A percentile compares a stretch with the other conserved stretches of the same genome.
Evolutionary conservation across 2,329 filamentous ascomycete species (phyloP).

Genomic region (Trichoderma sp.): DNA sequence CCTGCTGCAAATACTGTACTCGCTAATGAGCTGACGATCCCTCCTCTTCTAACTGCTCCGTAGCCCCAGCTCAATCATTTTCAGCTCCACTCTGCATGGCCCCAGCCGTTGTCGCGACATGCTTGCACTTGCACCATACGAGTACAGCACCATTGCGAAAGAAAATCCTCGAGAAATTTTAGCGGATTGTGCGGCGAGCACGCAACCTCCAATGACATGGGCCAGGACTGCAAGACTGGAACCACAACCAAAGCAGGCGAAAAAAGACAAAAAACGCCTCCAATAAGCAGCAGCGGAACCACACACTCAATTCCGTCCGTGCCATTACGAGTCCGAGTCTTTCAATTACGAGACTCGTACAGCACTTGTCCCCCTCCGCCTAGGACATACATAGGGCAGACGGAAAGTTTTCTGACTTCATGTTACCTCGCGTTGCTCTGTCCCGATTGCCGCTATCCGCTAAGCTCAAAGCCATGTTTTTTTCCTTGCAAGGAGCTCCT

Average conservation of each 20-base stretch:
- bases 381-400: neutral
- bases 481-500: constrained; percentile 3
- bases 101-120: neutral
- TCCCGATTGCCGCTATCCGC: neutral
- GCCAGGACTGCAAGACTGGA: neutral
- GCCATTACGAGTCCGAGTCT: neutral
- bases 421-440: neutral
- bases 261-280: neutral
- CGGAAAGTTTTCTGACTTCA: neutral
- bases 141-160: neutral
- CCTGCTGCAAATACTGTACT: neutral
- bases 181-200: constrained; percentile 7
- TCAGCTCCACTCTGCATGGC: constrained; percentile 1
- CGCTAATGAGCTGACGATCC: constrained; percentile 16
- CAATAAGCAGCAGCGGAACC: neutral
- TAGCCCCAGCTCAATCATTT: constrained; percentile 7
- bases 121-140: neutral
- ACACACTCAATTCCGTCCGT: neutral
- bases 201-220: neutral
- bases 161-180: neutral
- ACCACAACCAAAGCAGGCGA: neutral
- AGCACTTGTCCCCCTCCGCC: neutral
- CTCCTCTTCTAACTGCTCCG: constrained; percentile 1
- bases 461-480: neutral
- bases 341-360: neutral